A percentile compares a stretch with the other conserved stretches of the same genome.
These are phyloP conservation scores for Exserohilum turcica DNA, from an alignment of 2,329 filamentous ascomycete genomes.

Conservation along the genomic window DNA sequence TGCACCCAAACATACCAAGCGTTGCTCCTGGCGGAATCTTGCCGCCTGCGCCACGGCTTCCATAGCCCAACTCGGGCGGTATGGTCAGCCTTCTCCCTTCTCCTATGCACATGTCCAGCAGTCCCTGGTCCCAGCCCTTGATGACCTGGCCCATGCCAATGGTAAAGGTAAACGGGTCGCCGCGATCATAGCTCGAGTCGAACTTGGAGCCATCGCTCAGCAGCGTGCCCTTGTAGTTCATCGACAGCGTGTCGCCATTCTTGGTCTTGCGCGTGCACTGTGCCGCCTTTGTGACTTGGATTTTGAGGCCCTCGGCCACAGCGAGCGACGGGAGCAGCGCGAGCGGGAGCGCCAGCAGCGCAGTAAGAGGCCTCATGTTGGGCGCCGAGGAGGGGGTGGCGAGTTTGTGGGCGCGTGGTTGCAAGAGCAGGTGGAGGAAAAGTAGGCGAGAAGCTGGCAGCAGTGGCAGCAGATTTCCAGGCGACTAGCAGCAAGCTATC, in stretches of 20 bases:
- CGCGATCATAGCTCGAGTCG: conserved; percentile 81
- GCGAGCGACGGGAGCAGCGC: conserved; percentile 29
- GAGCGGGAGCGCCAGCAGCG: conserved; percentile 30
- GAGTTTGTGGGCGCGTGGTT: background rate
- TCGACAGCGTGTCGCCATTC: conserved; percentile 53
- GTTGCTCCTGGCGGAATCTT: conserved; percentile 78
- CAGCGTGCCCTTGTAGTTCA: conserved; percentile 59
- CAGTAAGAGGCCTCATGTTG: conserved; percentile 38
- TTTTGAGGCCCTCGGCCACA: conserved; percentile 40
- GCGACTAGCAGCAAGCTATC: too few species aligned
- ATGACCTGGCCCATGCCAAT: conserved; percentile 86
- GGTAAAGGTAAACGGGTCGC: conserved; percentile 75
- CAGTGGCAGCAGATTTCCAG: too few species aligned
- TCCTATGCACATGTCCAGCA: conserved; percentile 92
- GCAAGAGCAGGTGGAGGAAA: background rate
- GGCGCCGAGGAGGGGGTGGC: conserved; percentile 4
- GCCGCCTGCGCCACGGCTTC: conserved; percentile 70
- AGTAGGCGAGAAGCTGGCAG: too few species aligned
- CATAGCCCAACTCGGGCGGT: conserved; percentile 85
- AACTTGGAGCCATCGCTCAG: conserved; percentile 73
- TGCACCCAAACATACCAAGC: conserved; percentile 61
- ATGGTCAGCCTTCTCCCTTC: conserved; percentile 90
- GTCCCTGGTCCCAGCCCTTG: conserved; percentile 89
- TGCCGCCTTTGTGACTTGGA: conserved; percentile 51
- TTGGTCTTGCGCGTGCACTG: conserved; percentile 53